These are phyloP conservation scores for Lecanoromycetidae sp. DNA, from an alignment of 2,329 filamentous ascomycete species.

Conservation along the genomic window DNA sequence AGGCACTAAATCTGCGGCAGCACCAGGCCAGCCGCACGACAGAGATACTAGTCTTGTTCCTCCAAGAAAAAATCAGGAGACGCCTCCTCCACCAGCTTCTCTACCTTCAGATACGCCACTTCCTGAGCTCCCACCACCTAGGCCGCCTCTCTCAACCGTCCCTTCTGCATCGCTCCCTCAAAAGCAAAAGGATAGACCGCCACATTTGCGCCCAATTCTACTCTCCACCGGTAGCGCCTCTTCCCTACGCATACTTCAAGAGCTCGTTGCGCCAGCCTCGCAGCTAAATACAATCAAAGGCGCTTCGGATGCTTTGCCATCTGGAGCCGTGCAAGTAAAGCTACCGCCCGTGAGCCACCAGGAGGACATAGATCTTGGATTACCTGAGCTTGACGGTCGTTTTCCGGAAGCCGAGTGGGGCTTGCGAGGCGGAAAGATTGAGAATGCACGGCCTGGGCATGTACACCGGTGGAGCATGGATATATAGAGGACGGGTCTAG, in stretches of 20 bases:
- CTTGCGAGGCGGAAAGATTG: slow-evolving; percentile 27
- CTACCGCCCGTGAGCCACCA: slow-evolving; percentile 9
- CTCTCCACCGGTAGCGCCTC: slow-evolving; percentile 11
- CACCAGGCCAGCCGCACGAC: slow-evolving; percentile 14
- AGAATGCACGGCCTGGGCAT: slow-evolving; percentile 32
- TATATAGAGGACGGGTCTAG: background rate
- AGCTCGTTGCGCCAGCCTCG: slow-evolving; percentile 3
- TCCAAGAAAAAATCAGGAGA: background rate
- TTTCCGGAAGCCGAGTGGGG: slow-evolving; percentile 2
- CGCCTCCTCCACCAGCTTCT: background rate
- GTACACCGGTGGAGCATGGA: slow-evolving; percentile 31
- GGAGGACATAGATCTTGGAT: slow-evolving; percentile 5
- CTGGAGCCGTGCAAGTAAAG: background rate
- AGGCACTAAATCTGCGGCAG: background rate
- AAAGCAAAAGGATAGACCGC: background rate
- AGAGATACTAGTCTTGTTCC: slow-evolving; percentile 9
- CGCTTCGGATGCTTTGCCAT: background rate
- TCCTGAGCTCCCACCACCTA: background rate
- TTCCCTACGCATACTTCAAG: slow-evolving; percentile 13
- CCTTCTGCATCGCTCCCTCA: slow-evolving; percentile 8
- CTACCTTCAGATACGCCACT: background rate
- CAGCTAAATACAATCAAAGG: slow-evolving; percentile 3
- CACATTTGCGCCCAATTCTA: slow-evolving; percentile 3
- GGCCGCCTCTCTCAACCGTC: slow-evolving; percentile 12
- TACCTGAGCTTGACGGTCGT: slow-evolving; percentile 13